phyloP scores from a whole-genome alignment of 2,329 filamentous ascomycete genomes.

The Chaetomiaceae sp. region DNA sequence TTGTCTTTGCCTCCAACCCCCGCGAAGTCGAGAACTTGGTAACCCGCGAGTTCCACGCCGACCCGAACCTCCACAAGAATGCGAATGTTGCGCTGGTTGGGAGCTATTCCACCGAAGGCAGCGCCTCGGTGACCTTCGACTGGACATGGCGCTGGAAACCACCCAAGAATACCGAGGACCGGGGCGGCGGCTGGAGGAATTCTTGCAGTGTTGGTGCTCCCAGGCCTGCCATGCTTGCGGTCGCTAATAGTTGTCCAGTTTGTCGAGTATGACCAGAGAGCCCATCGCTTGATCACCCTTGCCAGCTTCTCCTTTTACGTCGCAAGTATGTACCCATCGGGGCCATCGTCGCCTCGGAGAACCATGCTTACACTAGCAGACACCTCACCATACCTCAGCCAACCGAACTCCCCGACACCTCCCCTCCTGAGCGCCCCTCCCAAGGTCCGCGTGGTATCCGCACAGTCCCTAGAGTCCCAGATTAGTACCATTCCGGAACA shows the following conservation, averaged over 20 bases:
- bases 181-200: conserved; percentile 89
- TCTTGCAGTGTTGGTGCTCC: conserved; percentile 71
- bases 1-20: conserved; percentile 79
- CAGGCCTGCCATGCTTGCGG: neutral
- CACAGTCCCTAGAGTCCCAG: conserved; percentile 80
- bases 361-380: conserved; percentile 33
- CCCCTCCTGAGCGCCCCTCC: conserved; percentile 68
- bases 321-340: conserved; percentile 54
- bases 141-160: conserved; percentile 98
- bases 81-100: conserved; percentile 94
- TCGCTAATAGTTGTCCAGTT: conserved; percentile 54
- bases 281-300: conserved; percentile 81
- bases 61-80: conserved; percentile 96
- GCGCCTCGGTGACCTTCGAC: conserved; percentile 77
- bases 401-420: conserved; percentile 65
- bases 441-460: conserved; percentile 76
- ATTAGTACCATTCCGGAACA: conserved; percentile 68
- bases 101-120: conserved; percentile 82
- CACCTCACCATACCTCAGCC: conserved; percentile 42
- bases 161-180: conserved; percentile 75
- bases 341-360: neutral
- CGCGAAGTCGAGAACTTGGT: conserved; percentile 91
- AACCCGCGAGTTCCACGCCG: conserved; percentile 91
- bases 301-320: conserved; percentile 96
- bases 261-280: conserved; percentile 92